These are phyloP conservation scores for Venturia asperata DNA, from an alignment of 2,329 filamentous ascomycete genomes.

Conservation along the genomic window DNA sequence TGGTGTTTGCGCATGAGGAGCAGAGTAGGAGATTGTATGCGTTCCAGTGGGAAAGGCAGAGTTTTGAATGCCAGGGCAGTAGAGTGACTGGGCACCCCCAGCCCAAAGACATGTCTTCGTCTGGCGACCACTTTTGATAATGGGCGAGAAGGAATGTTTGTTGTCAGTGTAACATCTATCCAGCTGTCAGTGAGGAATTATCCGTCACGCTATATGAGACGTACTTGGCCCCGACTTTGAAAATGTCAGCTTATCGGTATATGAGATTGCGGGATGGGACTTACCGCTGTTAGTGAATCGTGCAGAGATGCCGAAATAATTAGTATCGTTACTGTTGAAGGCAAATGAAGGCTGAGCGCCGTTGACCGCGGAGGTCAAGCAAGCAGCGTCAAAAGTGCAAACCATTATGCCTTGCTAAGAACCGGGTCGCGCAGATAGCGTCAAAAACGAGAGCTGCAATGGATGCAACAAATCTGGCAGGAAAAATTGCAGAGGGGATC, in stretches of 20 bases:
- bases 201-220: neutral
- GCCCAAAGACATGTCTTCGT: conserved; percentile 7
- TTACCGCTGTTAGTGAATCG: neutral
- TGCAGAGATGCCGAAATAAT: conserved; percentile 12
- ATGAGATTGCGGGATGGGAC: neutral
- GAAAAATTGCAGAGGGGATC: neutral
- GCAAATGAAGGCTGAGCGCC: conserved; percentile 12
- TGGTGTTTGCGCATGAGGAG: neutral
- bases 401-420: neutral
- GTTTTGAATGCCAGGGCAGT: neutral
- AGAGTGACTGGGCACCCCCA: conserved; percentile 11
- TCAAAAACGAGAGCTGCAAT: neutral
- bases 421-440: neutral
- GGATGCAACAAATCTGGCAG: neutral
- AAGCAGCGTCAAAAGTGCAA: conserved; percentile 13
- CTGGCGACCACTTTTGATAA: neutral
- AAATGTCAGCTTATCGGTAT: neutral
- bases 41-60: neutral
- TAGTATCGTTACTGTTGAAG: neutral
- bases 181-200: neutral
- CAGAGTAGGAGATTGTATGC: conserved; percentile 9
- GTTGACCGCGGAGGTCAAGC: conserved; percentile 13
- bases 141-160: neutral
- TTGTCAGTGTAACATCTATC: conserved; percentile 1
- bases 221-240: neutral